Percentiles rank a stretch among this genome's conserved stretches.
These are phyloP conservation scores for Macroventuria anomochaeta DNA, from an alignment of 2,329 filamentous ascomycete species.

Conservation along the genomic window DNA sequence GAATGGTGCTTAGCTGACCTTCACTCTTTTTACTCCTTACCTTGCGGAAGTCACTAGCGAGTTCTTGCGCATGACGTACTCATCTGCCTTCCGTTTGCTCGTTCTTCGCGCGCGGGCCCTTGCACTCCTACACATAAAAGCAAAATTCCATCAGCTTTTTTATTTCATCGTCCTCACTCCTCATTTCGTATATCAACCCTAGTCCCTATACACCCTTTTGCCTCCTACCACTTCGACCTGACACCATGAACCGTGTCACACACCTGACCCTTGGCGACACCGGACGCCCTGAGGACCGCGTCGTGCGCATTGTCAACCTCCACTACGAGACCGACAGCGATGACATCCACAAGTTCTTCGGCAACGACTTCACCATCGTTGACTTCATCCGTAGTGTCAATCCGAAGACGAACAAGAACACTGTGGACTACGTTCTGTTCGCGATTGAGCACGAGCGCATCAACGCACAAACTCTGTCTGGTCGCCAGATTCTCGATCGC, in stretches of 20 bases:
- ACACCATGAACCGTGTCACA: neutral
- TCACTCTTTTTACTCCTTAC: neutral
- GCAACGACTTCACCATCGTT: neutral
- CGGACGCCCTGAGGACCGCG: neutral
- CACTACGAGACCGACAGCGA: neutral
- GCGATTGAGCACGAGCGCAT: slow-evolving; percentile 1
- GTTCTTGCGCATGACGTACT: neutral
- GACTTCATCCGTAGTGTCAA: neutral
- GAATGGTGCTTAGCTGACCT: no score
- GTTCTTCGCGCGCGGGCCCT: neutral
- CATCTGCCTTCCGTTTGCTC: neutral
- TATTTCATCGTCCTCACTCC: no score
- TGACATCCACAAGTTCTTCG: neutral
- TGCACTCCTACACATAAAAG: no score
- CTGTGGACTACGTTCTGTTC: neutral
- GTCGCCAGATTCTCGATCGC: neutral
- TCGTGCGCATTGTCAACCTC: slow-evolving; percentile 4
- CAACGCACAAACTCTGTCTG: neutral
- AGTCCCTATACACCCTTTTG: no score
- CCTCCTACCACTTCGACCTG: no score
- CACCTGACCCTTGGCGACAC: neutral
- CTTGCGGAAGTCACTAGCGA: neutral
- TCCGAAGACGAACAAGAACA: neutral
- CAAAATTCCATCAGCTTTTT: no score
- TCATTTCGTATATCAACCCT: no score